These are phyloP conservation scores for Cocos nucifera DNA, from an alignment of 176 grass and related monocot genomes.

Conservation along the genomic window DNA sequence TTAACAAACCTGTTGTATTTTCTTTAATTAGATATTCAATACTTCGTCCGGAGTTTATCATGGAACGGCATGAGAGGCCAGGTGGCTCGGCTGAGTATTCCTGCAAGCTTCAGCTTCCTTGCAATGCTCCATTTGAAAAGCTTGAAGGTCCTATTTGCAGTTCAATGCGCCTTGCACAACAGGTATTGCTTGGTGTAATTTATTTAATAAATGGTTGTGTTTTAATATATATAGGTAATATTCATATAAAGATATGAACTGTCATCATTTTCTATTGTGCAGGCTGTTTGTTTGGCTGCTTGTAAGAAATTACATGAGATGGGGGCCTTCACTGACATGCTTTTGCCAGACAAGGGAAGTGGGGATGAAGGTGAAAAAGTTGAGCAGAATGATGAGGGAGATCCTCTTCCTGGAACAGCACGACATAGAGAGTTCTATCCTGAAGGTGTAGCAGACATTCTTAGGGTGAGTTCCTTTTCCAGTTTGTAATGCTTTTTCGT, in stretches of 20 bases:
- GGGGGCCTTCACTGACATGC: conserved; percentile 96
- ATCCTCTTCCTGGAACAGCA: conserved; percentile 87
- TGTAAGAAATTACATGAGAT: conserved; percentile 99
- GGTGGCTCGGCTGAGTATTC: conserved; percentile 73
- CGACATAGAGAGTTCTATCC: conserved; percentile 97
- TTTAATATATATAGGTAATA: no score
- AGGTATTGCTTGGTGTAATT: conserved; percentile 31
- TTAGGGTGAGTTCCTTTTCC: conserved; percentile 40
- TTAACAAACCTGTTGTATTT: neutral
- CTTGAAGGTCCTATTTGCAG: conserved; percentile 90
- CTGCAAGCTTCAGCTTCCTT: conserved; percentile 92
- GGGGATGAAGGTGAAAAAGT: conserved; percentile 66
- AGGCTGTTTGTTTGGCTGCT: conserved; percentile 97
- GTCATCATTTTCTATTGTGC: conserved; percentile 10
- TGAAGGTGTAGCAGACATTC: conserved; percentile 88
- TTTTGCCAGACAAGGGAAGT: conserved; percentile 93
- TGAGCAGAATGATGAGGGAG: conserved; percentile 77
- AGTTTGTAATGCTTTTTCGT: neutral
- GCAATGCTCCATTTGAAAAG: conserved; percentile 94
- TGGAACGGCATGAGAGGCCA: conserved; percentile 65
- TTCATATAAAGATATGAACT: no score
- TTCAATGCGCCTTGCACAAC: conserved; percentile 84
- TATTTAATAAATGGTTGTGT: no score
- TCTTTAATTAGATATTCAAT: conserved; percentile 72
- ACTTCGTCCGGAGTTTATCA: conserved; percentile 93